A percentile compares a stretch with the other conserved stretches of the same genome.
phyloP scores from a whole-genome alignment of 2,329 filamentous ascomycete genomes.

The Zymoseptoria tritici region DNA sequence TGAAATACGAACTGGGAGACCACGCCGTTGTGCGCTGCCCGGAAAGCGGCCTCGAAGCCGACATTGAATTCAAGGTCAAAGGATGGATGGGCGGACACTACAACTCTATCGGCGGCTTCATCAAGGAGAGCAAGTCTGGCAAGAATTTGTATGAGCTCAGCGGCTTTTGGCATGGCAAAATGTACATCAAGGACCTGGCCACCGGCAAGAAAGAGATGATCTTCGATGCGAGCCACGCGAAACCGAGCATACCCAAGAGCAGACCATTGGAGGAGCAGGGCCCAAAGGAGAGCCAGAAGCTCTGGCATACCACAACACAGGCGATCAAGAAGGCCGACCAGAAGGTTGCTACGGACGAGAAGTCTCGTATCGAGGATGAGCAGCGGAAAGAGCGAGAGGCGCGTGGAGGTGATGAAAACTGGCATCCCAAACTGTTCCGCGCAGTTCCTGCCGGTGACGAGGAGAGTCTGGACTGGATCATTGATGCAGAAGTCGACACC shows the following conservation, averaged over 20 bases:
- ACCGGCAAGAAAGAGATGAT: constrained; percentile 83
- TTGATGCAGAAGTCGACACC: constrained; percentile 70
- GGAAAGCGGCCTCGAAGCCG: constrained; percentile 75
- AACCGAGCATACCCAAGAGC: constrained; percentile 63
- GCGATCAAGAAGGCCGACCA: constrained; percentile 83
- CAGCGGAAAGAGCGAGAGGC: constrained; percentile 83
- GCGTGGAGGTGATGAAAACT: constrained; percentile 72
- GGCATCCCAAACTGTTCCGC: constrained; percentile 82
- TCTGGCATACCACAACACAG: constrained; percentile 76
- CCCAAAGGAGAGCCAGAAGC: constrained; percentile 77
- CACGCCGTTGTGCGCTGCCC: constrained; percentile 90
- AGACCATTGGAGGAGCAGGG: constrained; percentile 80
- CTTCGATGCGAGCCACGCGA: constrained; percentile 76
- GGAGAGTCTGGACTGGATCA: constrained; percentile 90
- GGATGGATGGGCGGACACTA: constrained; percentile 95
- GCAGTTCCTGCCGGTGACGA: constrained; percentile 55
- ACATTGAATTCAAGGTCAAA: constrained; percentile 98
- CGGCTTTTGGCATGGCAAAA: constrained; percentile 89
- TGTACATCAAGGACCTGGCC: constrained; percentile 78
- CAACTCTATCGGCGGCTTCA: constrained; percentile 86
- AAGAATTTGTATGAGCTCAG: constrained; percentile 87
- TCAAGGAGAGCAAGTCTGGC: constrained; percentile 80
- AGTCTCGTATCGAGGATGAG: constrained; percentile 89
- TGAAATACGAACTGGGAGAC: constrained; percentile 98
- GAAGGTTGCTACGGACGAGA: constrained; percentile 83